phyloP scores from a whole-genome alignment of 768 basidiomycete genomes.

The Macrocybe gigantea region DNA sequence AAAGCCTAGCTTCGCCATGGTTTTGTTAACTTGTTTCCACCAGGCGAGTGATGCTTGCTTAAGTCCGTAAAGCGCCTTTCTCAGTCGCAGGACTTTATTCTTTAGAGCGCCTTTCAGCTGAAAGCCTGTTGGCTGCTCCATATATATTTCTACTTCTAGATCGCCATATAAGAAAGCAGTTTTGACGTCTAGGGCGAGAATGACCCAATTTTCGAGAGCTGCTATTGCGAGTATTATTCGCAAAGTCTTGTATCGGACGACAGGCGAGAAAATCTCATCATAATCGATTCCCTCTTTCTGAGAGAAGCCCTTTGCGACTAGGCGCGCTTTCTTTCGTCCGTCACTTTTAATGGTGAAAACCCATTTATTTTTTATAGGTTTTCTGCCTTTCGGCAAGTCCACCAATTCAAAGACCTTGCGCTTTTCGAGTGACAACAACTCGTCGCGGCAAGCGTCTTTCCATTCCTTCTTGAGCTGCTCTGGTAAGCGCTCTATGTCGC shows the following conservation, averaged over 20 bases:
- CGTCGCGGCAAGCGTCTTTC: background rate
- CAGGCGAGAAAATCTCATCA: background rate
- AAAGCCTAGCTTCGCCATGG: conserved; percentile 5
- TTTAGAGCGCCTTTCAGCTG: background rate
- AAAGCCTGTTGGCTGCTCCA: conserved; percentile 2
- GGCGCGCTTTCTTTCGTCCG: conserved; percentile 9
- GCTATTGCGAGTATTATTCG: background rate
- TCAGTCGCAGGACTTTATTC: conserved; percentile 1
- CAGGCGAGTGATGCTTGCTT: conserved; percentile 6
- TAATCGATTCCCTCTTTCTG: conserved; percentile 2
- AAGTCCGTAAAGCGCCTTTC: conserved; percentile 6
- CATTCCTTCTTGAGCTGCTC: background rate
- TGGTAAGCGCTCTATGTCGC: conserved; percentile 3
- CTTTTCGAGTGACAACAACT: background rate
- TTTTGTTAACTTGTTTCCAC: background rate
- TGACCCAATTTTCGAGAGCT: background rate
- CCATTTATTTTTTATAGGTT: conserved; percentile 12
- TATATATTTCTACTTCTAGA: conserved; percentile 3
- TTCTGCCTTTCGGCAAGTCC: conserved; percentile 7
- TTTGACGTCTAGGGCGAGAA: background rate
- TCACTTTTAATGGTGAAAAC: conserved; percentile 14
- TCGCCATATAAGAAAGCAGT: background rate
- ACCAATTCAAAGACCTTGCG: conserved; percentile 1
- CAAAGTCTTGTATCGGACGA: background rate
- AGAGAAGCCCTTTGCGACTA: conserved; percentile 12